Percentiles rank a stretch among this genome's conserved stretches.
Conservation (phyloP, 2,329 filamentous ascomycete species). For the Phoma sp. region DNA sequence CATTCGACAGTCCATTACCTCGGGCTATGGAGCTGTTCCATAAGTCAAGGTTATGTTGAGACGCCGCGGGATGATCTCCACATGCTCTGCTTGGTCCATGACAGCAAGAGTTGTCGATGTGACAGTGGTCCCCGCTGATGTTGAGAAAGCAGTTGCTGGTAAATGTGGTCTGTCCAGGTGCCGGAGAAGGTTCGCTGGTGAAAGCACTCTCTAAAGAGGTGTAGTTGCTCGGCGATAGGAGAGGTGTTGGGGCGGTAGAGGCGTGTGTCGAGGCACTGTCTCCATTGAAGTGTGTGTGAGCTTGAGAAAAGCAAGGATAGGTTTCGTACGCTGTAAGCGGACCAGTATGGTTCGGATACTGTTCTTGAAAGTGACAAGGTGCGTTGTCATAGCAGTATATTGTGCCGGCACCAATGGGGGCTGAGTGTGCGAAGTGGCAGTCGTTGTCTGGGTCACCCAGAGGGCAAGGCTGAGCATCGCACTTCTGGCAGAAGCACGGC, state of each 20-base stretch:
- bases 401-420: slow-evolving; percentile 37
- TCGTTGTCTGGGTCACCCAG: slow-evolving; percentile 39
- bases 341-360: slow-evolving; percentile 30
- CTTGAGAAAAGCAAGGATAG: slow-evolving; percentile 41
- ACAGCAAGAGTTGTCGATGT: slow-evolving; percentile 46
- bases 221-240: slow-evolving; percentile 41
- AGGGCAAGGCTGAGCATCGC: slow-evolving; percentile 40
- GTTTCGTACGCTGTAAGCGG: slow-evolving; percentile 35
- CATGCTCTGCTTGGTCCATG: slow-evolving; percentile 39
- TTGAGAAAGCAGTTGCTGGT: slow-evolving; percentile 38
- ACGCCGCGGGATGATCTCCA: slow-evolving; percentile 35
- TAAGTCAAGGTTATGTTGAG: slow-evolving; percentile 32
- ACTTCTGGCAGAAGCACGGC: slow-evolving; percentile 46
- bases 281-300: slow-evolving; percentile 25
- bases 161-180: slow-evolving; percentile 23
- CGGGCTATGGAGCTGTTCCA: slow-evolving; percentile 37
- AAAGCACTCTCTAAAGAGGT: slow-evolving; percentile 42
- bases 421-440: slow-evolving; percentile 44
- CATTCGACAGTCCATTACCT: slow-evolving; percentile 36
- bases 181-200: slow-evolving; percentile 36
- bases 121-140: slow-evolving; percentile 43
- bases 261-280: slow-evolving; percentile 30
- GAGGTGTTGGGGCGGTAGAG: slow-evolving; percentile 38
- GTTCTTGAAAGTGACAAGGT: slow-evolving; percentile 44
- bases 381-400: slow-evolving; percentile 45